A percentile compares a stretch with the other conserved stretches of the same genome.
These are phyloP conservation scores for Syzygium syzygioides DNA, from an alignment of 441 rosid species.

Conservation along the genomic window DNA sequence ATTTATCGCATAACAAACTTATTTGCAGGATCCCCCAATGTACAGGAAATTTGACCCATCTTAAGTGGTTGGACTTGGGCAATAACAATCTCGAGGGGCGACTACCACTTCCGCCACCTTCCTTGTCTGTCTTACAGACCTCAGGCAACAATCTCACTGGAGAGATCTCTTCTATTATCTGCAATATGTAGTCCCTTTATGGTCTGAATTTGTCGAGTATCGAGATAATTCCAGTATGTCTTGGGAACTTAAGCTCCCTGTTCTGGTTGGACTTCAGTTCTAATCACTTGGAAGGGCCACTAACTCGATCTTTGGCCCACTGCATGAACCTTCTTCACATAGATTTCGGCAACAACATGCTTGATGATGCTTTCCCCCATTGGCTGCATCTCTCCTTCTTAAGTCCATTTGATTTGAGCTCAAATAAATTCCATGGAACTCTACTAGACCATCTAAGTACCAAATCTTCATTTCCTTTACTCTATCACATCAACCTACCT, in stretches of 20 bases:
- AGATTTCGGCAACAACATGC: conserved; percentile 11
- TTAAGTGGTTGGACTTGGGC: background rate
- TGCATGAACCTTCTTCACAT: conserved; percentile 6
- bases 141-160: conserved; percentile 7
- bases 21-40: background rate
- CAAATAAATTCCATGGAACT: background rate
- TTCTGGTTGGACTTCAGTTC: conserved; percentile 7
- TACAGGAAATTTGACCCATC: background rate
- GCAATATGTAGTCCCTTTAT: conserved; percentile 3
- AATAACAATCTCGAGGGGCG: background rate
- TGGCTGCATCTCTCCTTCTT: background rate
- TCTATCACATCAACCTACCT: background rate
- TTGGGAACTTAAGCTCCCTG: background rate
- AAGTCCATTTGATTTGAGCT: background rate
- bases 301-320: conserved; percentile 11
- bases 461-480: background rate
- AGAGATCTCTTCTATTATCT: conserved; percentile 10
- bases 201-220: conserved; percentile 19
- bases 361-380: conserved; percentile 7
- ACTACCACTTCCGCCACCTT: conserved; percentile 1
- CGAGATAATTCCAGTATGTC: conserved; percentile 12
- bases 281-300: conserved; percentile 7
- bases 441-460: background rate
- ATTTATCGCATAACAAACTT: background rate
- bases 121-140: background rate